Base-by-base conservation (phyloP, 2,329 filamentous ascomycete genomes). In the Pseudocercospora macadamiae region DNA sequence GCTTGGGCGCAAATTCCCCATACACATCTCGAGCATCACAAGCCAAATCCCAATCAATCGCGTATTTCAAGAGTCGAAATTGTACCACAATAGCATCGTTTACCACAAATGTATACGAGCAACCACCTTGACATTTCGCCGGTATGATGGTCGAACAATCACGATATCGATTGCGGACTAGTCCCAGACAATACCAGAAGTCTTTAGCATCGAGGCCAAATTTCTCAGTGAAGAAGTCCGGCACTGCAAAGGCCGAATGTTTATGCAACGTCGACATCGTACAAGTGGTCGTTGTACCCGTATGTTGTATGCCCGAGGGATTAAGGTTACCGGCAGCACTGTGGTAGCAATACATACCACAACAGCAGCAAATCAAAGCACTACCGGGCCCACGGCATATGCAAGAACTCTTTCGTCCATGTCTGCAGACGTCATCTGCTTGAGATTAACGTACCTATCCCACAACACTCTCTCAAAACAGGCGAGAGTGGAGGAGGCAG, bases 71-170 rank as follows among this genome's bases (percentile, higher is more conserved):
- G 3, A 47, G 21, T 19, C 61, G 53, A n/a, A 64, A 59, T 18
- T 64, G 61, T 3, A 61, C 26, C 1, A 64, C 39, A 10, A 48
- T n/a, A 10, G 19, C 7, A 4, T 54, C 25, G 4, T 28, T 18
- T 25, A 53, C 49, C 19, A 42, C 18, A 3, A 60, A 16, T 3
- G 60, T 64, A 26, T 55, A 55, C 1, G 60, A 63, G 48, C 62
- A 64, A 8, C 51, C 62, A 9, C 62, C 62, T 51, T 63, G 62
- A 25, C 34, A 28, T n/a, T n/a, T n/a, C n/a, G 32, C 6, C 3
- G 59, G n/a, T 0, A 37, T 12, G n/a, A 16, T 16, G 16, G 61
- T 18, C 3, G 3, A 12, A n/a, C n/a, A 44, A 14, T n/a, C n/a
- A 14, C 19, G 37, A 42, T 55, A 48, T 14, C 23, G 12, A 2